Base-by-base conservation (phyloP, 768 basidiomycete species). In the Pulveroboletus sp. region DNA sequence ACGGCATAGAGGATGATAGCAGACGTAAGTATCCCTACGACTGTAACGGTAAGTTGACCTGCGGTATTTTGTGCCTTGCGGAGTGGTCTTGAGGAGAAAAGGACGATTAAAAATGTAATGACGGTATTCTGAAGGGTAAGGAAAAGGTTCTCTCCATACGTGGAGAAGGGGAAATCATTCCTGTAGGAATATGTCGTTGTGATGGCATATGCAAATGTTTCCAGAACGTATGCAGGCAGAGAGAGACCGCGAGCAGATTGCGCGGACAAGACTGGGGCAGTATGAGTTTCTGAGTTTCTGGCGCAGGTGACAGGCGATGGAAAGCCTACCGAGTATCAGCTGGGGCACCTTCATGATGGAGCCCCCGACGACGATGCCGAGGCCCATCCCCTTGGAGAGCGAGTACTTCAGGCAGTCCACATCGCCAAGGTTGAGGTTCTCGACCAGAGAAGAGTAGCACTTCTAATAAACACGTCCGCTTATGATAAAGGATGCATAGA, bases 81-180 rank as follows among this genome's bases (percentile, higher is more conserved):
- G 10, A 59, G 66, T 3, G 59, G 59, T 8, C 61, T 41, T 5
- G 69, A 59, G 8, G 80, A 76, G 62, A 87, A 85, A 66, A 73
- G 72, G 43, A 93, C 77, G 68, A 95, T 95, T 58, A 94, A 82
- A 61, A 93, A 76, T 14, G 91, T 92, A 65, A 97, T 92, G 71
- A 89, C 53, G 58, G 86, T 74, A 73, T 95, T 93, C 69, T 95
- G 93, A 51, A 93, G 62, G 28, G 90, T 84, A 43, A 98, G 78
- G 81, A 97, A 97, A 49, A 93, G 66, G 74, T 95, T 97, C 70
- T 99, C 96, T 62, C 96, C 96, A 52, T 97, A 99, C 0, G 96
- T 97, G 17, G 90, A 92, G 76, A 97, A 96, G 0, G 96, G 93
- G 69, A 94, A 97, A 21, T 74, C 68, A 62, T 91, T 86, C 21